Base-by-base conservation (phyloP, 1,284 basidiomycete species). In the Irpex lacteus region DNA sequence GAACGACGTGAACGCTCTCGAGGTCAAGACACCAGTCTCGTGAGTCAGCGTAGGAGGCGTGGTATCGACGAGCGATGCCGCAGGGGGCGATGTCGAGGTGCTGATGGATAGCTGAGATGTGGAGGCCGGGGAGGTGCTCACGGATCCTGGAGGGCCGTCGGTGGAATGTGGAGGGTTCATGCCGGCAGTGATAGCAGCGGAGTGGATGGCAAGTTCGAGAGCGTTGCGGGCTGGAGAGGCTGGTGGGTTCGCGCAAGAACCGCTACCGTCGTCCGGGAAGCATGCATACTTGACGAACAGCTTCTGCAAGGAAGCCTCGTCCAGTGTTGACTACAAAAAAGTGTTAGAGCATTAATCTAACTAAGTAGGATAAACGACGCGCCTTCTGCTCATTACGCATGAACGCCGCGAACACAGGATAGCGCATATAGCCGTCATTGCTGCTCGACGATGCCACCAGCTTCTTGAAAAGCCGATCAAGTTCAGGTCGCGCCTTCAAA, bases 401-500 rank as follows among this genome's bases (percentile, higher is more conserved):
- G 70, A 96, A 95, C 26, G 71, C 72, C 62, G 83, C 80, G 70
- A 95, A 95, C 0, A 80, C 79, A 0, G 68, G 61, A 63, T 85
- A 85, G 65, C 85, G 80, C 62, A 95, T 80, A 0, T 73, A 70
- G 4, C 78, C 81, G 0, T 75, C 71, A 11, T 73, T 70, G 5
- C 78, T 81, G 0, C 74, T 70, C 8, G 74, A 77, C 3, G 72
- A 72, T 0, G 70, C 72, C 26, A 80, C 76, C 7, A 92, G 73
- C 61, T 81, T 82, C 69, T 84, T 82, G 74, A 88, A 90, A 1
- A 96, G 73, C 1, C 78, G 71, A 60, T 92, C 88, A 2, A 98
- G 78, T 67, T 98, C 97, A 0, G 90, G 88, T 19, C 96, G 84
- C 1, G 85, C 82, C 73, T 97, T 97, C 61, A 98, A 82, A 5